Evolutionary conservation across 2,329 filamentous ascomycete genomes (phyloP), one percentile per base, ranked within the genome.

Genomic region (Ophiostoma sp.): DNA sequence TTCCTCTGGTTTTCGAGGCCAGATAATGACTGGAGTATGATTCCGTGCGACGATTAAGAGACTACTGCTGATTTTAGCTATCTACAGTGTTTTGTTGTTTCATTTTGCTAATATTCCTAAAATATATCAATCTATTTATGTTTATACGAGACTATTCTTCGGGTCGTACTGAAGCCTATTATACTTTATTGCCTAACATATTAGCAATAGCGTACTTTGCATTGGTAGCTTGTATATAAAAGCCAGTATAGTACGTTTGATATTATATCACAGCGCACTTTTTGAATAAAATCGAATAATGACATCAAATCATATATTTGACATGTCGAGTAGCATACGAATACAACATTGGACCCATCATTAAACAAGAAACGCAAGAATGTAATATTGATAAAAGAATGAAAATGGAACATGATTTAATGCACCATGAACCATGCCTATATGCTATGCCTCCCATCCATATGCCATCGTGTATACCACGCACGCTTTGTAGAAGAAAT

Each of bases 381-480:
- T 27, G 27, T 9, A 55, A 52, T 16, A 52, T 55, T 18, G 42
- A 12, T 3, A 45, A 45, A 45, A 45, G 8, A 11, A 45, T 45
- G 42, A 45, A 44, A 27, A 27, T 27, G 27, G 27, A 27, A 27
- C 27, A 27, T 27, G 2, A 27, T 1, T 27, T 5, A 8, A 44
- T 11, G n/a, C 40, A 62, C 38, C 58, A 62, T 62, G 38, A 62
- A n/a, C 58, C 58, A 41, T 62, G 58, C 38, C 36, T 62, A 62
- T 62, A 62, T 41, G 55, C 55, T 40, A 60, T 60, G 55, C 12
- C n/a, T 62, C 58, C 58, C 14, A 38, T 62, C 58, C 55, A 60
- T 60, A 60, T 60, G 36, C 36, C 58, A 41, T 18, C 58, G 41
- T 41, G 58, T 62, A 41, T 5, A 62, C 41, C 58, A 41, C 16